Percentiles rank a stretch among this genome's conserved stretches.
Evolutionary conservation across 2,329 filamentous ascomycete genomes (phyloP).

Genomic region (Botryotinia globosa): DNA sequence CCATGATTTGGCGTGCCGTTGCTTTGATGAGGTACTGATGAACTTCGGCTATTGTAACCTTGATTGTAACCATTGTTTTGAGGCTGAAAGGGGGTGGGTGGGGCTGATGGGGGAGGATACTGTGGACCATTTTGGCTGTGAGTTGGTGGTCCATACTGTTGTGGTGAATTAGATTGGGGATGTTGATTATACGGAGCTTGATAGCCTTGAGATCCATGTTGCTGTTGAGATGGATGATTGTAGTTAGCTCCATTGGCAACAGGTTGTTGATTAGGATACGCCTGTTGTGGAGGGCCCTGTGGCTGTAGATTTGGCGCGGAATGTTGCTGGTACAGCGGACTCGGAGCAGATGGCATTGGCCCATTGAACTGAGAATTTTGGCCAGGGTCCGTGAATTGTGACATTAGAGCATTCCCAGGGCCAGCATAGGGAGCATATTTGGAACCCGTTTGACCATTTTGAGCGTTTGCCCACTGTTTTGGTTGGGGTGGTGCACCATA

Average conservation of each 20-base stretch:
- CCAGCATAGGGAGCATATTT: slow-evolving; percentile 20
- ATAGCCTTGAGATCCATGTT: slow-evolving; percentile 25
- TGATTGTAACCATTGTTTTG: slow-evolving; percentile 23
- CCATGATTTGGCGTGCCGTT: slow-evolving; percentile 7
- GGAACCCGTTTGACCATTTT: slow-evolving; percentile 16
- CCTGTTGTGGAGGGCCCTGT: slow-evolving; percentile 24
- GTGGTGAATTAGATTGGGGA: slow-evolving; percentile 25
- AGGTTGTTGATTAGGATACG: slow-evolving; percentile 25
- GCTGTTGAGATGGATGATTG: slow-evolving; percentile 24
- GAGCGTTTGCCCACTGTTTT: slow-evolving; percentile 22
- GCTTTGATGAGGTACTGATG: slow-evolving; percentile 15
- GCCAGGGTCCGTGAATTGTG: slow-evolving; percentile 10
- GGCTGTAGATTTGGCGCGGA: slow-evolving; percentile 23
- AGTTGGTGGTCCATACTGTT: slow-evolving; percentile 24
- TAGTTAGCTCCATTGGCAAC: slow-evolving; percentile 20
- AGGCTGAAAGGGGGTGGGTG: slow-evolving; percentile 19
- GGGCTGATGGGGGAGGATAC: slow-evolving; percentile 20
- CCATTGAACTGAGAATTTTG: slow-evolving; percentile 14
- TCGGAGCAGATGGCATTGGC: slow-evolving; percentile 8
- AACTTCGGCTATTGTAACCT: slow-evolving; percentile 3
- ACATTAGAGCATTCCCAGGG: not conserved
- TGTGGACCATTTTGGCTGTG: slow-evolving; percentile 24
- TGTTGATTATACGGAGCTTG: slow-evolving; percentile 28
- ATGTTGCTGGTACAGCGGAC: slow-evolving; percentile 33
- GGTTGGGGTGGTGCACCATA: slow-evolving; percentile 10